Conservation (phyloP, 768 basidiomycete species). For the Megacollybia marginata region DNA sequence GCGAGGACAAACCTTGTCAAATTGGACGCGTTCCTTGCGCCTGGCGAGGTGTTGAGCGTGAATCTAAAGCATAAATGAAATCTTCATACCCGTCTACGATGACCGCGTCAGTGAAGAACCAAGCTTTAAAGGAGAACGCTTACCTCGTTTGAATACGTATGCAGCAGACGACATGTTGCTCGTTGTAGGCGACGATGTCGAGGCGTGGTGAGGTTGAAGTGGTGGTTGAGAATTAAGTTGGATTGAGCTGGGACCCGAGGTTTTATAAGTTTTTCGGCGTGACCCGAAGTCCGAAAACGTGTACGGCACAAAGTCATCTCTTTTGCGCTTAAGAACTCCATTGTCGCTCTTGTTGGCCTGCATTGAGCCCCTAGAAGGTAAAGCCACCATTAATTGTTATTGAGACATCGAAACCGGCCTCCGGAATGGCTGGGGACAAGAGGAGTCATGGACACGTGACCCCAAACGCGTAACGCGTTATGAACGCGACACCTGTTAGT, state of each 20-base stretch:
- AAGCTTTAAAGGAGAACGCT: constrained; percentile 7
- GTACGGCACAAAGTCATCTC: too few relatives aligned
- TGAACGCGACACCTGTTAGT: too few relatives aligned
- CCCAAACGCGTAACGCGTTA: too few relatives aligned
- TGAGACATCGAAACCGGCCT: too few relatives aligned
- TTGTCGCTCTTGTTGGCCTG: too few relatives aligned
- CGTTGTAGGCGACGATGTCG: neutral
- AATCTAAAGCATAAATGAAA: constrained; percentile 8
- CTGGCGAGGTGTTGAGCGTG: constrained; percentile 25
- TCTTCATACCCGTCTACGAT: constrained; percentile 6
- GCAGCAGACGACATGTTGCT: constrained; percentile 3
- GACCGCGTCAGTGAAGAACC: constrained; percentile 26
- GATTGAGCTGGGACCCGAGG: neutral
- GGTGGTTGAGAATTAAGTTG: neutral
- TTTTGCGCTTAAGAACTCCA: too few relatives aligned
- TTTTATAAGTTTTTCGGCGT: neutral
- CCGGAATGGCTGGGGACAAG: too few relatives aligned
- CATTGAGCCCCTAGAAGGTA: too few relatives aligned
- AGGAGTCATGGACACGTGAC: too few relatives aligned
- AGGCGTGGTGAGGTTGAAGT: neutral
- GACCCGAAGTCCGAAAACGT: neutral
- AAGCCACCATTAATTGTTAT: too few relatives aligned
- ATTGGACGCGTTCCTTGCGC: constrained; percentile 88
- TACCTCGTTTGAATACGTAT: constrained; percentile 28
- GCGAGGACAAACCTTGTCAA: constrained; percentile 67